Evolutionary conservation across 1,284 basidiomycete genomes (phyloP).

Genomic region (Rhizoctonia solani): DNA sequence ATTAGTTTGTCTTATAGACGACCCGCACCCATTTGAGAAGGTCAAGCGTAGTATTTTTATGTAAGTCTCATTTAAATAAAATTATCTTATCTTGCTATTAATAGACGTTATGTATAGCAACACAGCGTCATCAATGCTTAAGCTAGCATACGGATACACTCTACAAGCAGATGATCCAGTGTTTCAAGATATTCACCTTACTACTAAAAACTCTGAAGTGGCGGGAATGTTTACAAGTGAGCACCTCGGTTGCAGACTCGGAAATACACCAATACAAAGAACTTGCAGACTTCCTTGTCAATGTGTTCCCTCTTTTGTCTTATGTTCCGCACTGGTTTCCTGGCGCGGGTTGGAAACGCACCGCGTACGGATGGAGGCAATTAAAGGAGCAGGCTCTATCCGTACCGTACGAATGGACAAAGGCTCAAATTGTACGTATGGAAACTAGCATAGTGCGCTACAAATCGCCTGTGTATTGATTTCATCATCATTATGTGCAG

Average conservation of each 20-base stretch:
- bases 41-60: neutral
- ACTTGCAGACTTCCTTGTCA: constrained; percentile 16
- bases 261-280: neutral
- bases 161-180: constrained; percentile 7
- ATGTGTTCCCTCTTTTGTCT: neutral
- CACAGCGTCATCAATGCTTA: neutral
- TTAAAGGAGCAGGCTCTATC: neutral
- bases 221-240: constrained; percentile 1
- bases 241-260: neutral
- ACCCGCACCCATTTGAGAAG: too few species aligned
- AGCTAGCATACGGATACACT: constrained; percentile 1
- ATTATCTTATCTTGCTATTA: neutral
- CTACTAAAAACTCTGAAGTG: neutral
- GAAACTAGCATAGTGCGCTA: neutral
- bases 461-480: too few species aligned
- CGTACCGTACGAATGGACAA: constrained; percentile 4
- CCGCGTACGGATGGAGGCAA: neutral
- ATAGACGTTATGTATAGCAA: neutral
- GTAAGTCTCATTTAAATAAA: neutral
- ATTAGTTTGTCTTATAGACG: too few species aligned
- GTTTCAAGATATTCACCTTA: neutral
- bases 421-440: constrained; percentile 4
- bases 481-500: neutral
- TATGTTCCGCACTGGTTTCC: constrained; percentile 22
- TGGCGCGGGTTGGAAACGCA: too few species aligned